phyloP scores from a whole-genome alignment of 2,329 filamentous ascomycete genomes.

The Aaosphaeria arxii region DNA sequence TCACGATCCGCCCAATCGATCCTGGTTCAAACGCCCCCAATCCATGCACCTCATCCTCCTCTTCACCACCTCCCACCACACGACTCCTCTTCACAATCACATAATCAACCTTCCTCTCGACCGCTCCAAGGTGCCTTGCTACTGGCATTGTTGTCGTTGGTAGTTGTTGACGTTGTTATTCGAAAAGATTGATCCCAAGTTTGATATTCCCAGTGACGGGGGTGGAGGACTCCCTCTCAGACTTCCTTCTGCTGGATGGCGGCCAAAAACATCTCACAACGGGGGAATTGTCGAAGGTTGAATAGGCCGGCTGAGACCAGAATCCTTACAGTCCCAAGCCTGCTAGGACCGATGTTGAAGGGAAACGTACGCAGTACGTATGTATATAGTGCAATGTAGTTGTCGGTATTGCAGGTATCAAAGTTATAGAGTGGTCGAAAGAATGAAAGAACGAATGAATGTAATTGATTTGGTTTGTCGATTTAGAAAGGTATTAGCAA shows the following conservation, averaged over 20 bases:
- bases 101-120: conserved; percentile 22
- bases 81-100: conserved; percentile 25
- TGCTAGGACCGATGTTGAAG: conserved; percentile 32
- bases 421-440: neutral
- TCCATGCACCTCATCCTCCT: conserved; percentile 4
- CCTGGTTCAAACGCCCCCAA: no score
- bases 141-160: conserved; percentile 22
- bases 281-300: conserved; percentile 20
- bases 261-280: conserved; percentile 29
- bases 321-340: conserved; percentile 26
- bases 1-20: conserved; percentile 6
- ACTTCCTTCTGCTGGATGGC: conserved; percentile 29
- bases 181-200: no score
- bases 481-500: conserved; percentile 25
- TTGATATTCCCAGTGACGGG: conserved; percentile 10
- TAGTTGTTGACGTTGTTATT: no score
- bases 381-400: no score
- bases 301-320: conserved; percentile 9
- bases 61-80: conserved; percentile 6
- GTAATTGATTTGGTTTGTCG: no score
- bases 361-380: conserved; percentile 7
- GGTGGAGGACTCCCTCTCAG: conserved; percentile 27
- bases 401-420: no score
- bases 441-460: conserved; percentile 24
- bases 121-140: conserved; percentile 14